These are phyloP conservation scores for Physcomitrellopsis africana DNA, from an alignment of 225 moss, liverwort and hornwort species.

Conservation along the genomic window DNA sequence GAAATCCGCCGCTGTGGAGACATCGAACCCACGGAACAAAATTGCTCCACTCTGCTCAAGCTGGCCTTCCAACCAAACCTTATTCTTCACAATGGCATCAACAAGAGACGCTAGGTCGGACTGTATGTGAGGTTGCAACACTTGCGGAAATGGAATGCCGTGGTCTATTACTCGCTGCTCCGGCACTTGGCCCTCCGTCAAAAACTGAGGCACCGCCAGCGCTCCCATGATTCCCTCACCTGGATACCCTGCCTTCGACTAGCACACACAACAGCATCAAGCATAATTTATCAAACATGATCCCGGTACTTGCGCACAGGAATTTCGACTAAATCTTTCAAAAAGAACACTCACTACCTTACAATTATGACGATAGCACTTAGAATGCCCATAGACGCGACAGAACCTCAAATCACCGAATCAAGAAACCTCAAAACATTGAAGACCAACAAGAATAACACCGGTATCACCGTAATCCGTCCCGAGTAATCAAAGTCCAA, in stretches of 20 bases:
- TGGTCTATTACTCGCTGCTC: conserved; percentile 69
- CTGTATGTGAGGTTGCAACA: conserved; percentile 57
- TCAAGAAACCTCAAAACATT: not conserved
- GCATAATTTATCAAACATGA: not conserved
- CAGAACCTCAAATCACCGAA: conserved; percentile 1
- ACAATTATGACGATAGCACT: not conserved
- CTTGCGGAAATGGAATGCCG: conserved; percentile 81
- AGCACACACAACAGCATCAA: not conserved
- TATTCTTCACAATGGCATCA: conserved; percentile 62
- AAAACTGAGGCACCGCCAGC: conserved; percentile 38
- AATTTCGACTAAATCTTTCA: not conserved
- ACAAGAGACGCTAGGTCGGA: conserved; percentile 48
- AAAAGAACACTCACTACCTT: not conserved
- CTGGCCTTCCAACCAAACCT: conserved; percentile 66
- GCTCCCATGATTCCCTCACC: conserved; percentile 41
- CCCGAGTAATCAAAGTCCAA: not conserved
- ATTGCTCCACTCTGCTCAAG: conserved; percentile 72
- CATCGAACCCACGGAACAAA: conserved; percentile 78
- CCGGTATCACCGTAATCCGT: not conserved
- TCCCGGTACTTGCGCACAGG: not conserved
- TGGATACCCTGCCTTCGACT: not conserved
- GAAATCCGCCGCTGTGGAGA: conserved; percentile 79
- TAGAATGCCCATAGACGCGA: not conserved
- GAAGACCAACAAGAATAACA: not conserved
- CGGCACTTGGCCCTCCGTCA: conserved; percentile 52